These are phyloP conservation scores for Coleophoma eucalyptorum DNA, from an alignment of 2,329 filamentous ascomycete genomes.

Conservation along the genomic window DNA sequence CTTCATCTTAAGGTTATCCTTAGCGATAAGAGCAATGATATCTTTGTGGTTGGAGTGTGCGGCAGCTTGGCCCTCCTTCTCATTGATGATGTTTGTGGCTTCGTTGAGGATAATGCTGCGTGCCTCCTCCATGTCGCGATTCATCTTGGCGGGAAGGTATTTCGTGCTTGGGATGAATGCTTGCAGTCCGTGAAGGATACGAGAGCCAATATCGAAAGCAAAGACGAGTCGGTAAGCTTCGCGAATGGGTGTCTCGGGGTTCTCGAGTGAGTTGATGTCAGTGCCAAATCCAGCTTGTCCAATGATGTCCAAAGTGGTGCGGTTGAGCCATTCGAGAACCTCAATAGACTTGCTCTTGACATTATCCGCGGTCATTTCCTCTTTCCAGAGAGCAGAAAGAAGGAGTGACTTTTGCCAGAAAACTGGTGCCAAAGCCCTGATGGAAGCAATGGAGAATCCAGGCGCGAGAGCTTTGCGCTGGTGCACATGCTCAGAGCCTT, in stretches of 20 bases:
- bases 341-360: constrained; percentile 23
- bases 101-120: constrained; percentile 58
- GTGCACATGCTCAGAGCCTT: constrained; percentile 48
- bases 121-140: constrained; percentile 61
- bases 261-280: constrained; percentile 63
- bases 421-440: constrained; percentile 76
- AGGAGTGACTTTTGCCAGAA: constrained; percentile 73
- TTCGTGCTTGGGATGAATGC: constrained; percentile 36
- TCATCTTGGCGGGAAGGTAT: constrained; percentile 59
- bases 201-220: constrained; percentile 38
- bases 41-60: constrained; percentile 55
- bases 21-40: constrained; percentile 60
- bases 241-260: constrained; percentile 56
- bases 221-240: constrained; percentile 48
- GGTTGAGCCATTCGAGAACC: constrained; percentile 50
- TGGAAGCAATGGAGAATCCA: constrained; percentile 75
- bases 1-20: constrained; percentile 36
- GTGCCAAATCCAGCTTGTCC: constrained; percentile 65
- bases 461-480: constrained; percentile 76
- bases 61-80: constrained; percentile 56
- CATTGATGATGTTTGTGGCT: constrained; percentile 56
- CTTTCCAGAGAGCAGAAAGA: constrained; percentile 37
- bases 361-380: constrained; percentile 44
- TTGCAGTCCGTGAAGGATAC: constrained; percentile 48
- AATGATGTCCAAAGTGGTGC: constrained; percentile 71